A percentile compares a stretch with the other conserved stretches of the same genome.
Evolutionary conservation across 148 eudicot species (phyloP).

Genomic region (Selenicereus undatus): DNA sequence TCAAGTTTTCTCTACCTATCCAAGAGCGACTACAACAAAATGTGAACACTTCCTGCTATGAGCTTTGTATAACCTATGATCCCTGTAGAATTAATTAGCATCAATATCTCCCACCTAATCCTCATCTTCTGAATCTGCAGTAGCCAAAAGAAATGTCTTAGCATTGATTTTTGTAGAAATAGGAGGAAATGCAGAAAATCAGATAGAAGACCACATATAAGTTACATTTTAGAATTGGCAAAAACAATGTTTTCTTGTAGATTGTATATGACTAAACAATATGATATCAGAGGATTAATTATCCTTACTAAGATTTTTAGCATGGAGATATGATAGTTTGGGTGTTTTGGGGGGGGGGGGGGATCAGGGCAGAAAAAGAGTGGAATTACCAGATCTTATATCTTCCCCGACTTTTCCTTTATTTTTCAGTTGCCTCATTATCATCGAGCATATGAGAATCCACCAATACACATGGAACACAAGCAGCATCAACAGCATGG

Average conservation of each 20-base stretch:
- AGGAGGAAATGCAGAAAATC: neutral
- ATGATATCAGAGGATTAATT: too few species aligned
- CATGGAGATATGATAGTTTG: too few species aligned
- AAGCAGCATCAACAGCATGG: slow-evolving; percentile 76
- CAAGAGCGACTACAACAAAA: slow-evolving; percentile 9
- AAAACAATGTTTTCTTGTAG: neutral
- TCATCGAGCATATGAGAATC: slow-evolving; percentile 86
- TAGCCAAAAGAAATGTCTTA: slow-evolving; percentile 1
- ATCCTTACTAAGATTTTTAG: too few species aligned
- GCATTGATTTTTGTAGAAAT: neutral
- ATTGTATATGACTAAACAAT: too few species aligned
- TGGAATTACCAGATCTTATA: slow-evolving; percentile 73
- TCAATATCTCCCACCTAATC: slow-evolving; percentile 29
- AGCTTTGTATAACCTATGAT: slow-evolving; percentile 10
- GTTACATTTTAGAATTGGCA: neutral
- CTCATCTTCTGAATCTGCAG: slow-evolving; percentile 52
- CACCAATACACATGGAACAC: slow-evolving; percentile 98
- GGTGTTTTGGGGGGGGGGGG: neutral
- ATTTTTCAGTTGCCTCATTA: slow-evolving; percentile 73
- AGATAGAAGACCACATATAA: neutral
- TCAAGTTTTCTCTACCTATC: neutral
- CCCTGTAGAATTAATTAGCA: slow-evolving; percentile 14
- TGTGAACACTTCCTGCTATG: slow-evolving; percentile 20
- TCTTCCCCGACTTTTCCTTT: slow-evolving; percentile 97
- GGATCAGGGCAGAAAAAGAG: neutral